Conservation (phyloP, 2,329 filamentous ascomycete genomes). For the Magnaporthiopsis incrustans region DNA sequence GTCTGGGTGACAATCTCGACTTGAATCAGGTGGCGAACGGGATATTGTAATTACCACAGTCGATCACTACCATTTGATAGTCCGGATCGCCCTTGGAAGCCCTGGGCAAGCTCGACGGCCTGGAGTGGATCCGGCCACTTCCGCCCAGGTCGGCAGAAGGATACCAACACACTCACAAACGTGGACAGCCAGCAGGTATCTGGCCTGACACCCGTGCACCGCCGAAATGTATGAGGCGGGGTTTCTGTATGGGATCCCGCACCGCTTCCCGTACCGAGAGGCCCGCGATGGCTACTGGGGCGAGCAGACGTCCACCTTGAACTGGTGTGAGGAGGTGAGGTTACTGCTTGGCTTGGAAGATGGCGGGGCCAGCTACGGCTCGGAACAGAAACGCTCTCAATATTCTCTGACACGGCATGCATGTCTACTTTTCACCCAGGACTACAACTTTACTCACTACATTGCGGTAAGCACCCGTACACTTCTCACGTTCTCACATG, state of each 20-base stretch:
- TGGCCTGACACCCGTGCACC: not conserved
- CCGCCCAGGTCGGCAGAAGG: not conserved
- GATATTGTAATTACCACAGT: too few species aligned
- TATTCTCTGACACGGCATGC: slow-evolving; percentile 4
- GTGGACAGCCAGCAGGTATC: not conserved
- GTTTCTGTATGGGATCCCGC: slow-evolving; percentile 12
- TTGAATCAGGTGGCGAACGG: too few species aligned
- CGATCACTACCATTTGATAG: too few species aligned
- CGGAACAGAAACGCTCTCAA: not conserved
- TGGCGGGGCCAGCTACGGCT: not conserved
- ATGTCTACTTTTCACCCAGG: slow-evolving; percentile 13
- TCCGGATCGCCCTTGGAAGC: too few species aligned
- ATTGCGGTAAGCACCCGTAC: slow-evolving; percentile 16
- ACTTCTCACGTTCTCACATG: not conserved
- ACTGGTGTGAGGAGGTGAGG: slow-evolving; percentile 31
- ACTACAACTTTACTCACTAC: slow-evolving; percentile 29
- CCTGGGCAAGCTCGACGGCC: too few species aligned
- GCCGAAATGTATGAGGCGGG: not conserved
- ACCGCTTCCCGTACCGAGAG: slow-evolving; percentile 24
- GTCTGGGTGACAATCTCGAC: too few species aligned
- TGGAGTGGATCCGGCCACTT: too few species aligned
- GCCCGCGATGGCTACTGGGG: slow-evolving; percentile 28
- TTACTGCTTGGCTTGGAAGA: not conserved
- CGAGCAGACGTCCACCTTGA: slow-evolving; percentile 27
- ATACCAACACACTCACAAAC: not conserved